phyloP scores from a whole-genome alignment of 768 basidiomycete species.

The Macrolepiota dolichaula region DNA sequence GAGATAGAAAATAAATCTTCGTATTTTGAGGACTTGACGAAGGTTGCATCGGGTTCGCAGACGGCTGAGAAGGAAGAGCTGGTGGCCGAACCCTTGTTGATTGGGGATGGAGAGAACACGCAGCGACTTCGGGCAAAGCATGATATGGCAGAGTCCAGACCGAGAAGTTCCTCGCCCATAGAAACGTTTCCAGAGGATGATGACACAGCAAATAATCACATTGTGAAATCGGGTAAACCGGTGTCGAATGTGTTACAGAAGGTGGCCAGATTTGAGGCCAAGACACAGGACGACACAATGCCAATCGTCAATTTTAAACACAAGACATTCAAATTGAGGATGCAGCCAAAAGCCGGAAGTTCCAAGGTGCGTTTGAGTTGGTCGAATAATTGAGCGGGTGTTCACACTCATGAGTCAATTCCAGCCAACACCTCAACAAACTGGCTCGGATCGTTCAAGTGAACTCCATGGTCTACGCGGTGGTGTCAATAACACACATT shows the following conservation, averaged over 20 bases:
- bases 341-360: slow-evolving; percentile 1
- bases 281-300: background rate
- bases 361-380: background rate
- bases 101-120: slow-evolving; percentile 9
- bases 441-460: background rate
- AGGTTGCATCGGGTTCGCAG: background rate
- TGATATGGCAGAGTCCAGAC: background rate
- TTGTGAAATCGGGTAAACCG: background rate
- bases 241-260: background rate
- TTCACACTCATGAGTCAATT: background rate
- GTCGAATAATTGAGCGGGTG: background rate
- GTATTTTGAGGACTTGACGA: background rate
- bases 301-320: slow-evolving; percentile 3
- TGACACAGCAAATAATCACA: background rate
- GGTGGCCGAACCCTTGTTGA: background rate
- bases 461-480: background rate
- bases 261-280: background rate
- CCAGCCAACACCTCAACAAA: background rate
- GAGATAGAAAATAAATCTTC: background rate
- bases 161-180: slow-evolving; percentile 2
- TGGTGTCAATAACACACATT: background rate
- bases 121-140: background rate
- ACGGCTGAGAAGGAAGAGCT: background rate
- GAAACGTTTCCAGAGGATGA: slow-evolving; percentile 3
- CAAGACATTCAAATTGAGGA: background rate